Conservation (phyloP, 768 basidiomycete species). For the Phlebiopsis gigantea region DNA sequence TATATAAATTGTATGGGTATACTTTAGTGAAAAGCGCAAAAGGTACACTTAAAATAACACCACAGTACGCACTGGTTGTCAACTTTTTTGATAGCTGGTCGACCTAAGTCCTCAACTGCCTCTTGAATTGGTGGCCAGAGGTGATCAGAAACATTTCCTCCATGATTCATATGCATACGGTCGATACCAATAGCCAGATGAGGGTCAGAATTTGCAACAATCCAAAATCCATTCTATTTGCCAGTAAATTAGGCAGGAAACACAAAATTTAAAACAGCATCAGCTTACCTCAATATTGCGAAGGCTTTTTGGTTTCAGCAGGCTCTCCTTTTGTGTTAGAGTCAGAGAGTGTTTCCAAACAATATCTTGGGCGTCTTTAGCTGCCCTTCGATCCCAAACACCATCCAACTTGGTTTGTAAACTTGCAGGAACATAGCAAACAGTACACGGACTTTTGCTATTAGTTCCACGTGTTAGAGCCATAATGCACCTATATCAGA, state of each 20-base stretch:
- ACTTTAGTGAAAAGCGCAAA: neutral
- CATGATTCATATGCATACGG: constrained; percentile 30
- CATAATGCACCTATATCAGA: constrained; percentile 9
- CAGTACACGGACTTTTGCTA: constrained; percentile 14
- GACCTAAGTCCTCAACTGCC: constrained; percentile 16
- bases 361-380: neutral
- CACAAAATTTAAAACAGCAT: neutral
- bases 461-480: constrained; percentile 12
- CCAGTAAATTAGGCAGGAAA: neutral
- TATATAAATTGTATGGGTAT: constrained; percentile 16
- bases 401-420: neutral
- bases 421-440: constrained; percentile 12
- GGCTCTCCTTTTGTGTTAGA: neutral
- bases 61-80: constrained; percentile 26
- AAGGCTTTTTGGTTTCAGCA: constrained; percentile 20
- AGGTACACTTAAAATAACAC: neutral
- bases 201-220: constrained; percentile 29
- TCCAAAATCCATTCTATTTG: constrained; percentile 38
- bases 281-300: constrained; percentile 15
- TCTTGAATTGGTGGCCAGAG: constrained; percentile 23
- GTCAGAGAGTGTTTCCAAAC: neutral
- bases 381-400: constrained; percentile 16
- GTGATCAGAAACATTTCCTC: constrained; percentile 27
- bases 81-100: constrained; percentile 4
- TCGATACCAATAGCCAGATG: constrained; percentile 33